Conservation (phyloP, 78 protist species). For the Polysphondylium violaceum region DNA sequence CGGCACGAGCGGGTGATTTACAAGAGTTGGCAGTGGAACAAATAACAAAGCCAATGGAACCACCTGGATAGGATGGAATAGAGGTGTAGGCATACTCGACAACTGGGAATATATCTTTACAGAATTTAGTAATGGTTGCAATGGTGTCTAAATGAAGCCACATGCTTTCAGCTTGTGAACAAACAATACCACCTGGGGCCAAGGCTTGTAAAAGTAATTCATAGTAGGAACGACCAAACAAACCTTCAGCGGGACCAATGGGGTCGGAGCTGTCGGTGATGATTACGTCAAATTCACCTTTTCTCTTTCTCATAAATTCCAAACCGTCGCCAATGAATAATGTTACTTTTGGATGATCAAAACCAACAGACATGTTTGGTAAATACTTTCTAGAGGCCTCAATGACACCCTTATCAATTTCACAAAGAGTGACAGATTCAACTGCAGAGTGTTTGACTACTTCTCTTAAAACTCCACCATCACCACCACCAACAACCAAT, state of each 20-base stretch:
- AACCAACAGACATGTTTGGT: slow-evolving; percentile 84
- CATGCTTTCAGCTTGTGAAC: slow-evolving; percentile 94
- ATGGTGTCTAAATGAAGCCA: slow-evolving; percentile 94
- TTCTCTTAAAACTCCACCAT: slow-evolving; percentile 98
- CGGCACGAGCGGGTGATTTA: slow-evolving; percentile 56
- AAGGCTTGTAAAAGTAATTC: slow-evolving; percentile 75
- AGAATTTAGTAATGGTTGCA: slow-evolving; percentile 47
- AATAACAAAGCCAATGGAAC: slow-evolving; percentile 92
- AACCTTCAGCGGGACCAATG: slow-evolving; percentile 93
- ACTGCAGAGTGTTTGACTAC: slow-evolving; percentile 88
- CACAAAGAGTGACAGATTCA: slow-evolving; percentile 90
- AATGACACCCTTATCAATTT: slow-evolving; percentile 92
- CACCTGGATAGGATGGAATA: slow-evolving; percentile 97
- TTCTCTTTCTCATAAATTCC: slow-evolving; percentile 85
- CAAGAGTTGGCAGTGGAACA: slow-evolving; percentile 24
- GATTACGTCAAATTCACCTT: slow-evolving; percentile 92
- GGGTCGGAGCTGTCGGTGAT: slow-evolving; percentile 98
- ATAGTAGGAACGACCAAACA: slow-evolving; percentile 91
- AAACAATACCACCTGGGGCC: slow-evolving; percentile 90
- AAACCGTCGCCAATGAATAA: slow-evolving; percentile 93
- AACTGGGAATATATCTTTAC: slow-evolving; percentile 64
- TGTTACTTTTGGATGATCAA: slow-evolving; percentile 89
- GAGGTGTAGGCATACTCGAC: slow-evolving; percentile 89
- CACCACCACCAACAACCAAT: slow-evolving; percentile 99
- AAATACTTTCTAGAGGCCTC: slow-evolving; percentile 86